Base-by-base conservation (phyloP, 2,329 filamentous ascomycete genomes). In the Byssothecium circinans region DNA sequence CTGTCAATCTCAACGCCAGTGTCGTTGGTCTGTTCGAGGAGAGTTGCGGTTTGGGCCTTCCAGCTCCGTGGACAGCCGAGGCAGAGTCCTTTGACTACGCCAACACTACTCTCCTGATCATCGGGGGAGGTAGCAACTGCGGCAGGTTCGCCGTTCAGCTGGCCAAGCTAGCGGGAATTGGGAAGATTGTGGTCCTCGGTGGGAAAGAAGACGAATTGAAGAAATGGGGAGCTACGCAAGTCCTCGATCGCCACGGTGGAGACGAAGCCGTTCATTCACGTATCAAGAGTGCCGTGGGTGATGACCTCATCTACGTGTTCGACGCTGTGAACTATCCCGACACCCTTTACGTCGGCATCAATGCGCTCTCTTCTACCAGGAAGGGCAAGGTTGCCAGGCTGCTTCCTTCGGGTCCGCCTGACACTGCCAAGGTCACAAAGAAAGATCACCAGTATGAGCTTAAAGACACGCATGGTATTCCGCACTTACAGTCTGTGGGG, bases 301-400 rank as follows among this genome's bases (percentile, higher is more conserved):
- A 75, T 48, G 70, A 74, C 5, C 53, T 75, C 4, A 11, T 71
- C 5, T 74, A 75, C 46, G 68, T 63, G 2, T 71, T 64, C 44
- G 72, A 76, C 46, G 60, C 67, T 0, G 47, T 72, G 33, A 72
- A 65, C 41, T 48, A 29, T 1, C 46, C 49, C 1, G 54, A 42
- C 0, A 61, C 53, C 7, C 66, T 68, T 29, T 43, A 48, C 5
- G 49, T 76, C 2, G 63, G 58, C 0, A 53, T 72, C 7, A 66
- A 65, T 29, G 58, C 67, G 1, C 58, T 76, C 4, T 75, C 72
- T 0, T 67, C 48, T 20, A 49, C 52, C 2, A 71, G 70, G 58
- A 67, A 58, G 46, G 73, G 73, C 2, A 62, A 55, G 2, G 44
- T 75, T 2, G 60, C 62, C 2, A 49, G 61, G n/a, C 47, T 70